Evolutionary conservation across 345 rosid species (phyloP), one percentile per base, ranked within the genome.

Genomic region (Eucalyptus cloeziana): DNA sequence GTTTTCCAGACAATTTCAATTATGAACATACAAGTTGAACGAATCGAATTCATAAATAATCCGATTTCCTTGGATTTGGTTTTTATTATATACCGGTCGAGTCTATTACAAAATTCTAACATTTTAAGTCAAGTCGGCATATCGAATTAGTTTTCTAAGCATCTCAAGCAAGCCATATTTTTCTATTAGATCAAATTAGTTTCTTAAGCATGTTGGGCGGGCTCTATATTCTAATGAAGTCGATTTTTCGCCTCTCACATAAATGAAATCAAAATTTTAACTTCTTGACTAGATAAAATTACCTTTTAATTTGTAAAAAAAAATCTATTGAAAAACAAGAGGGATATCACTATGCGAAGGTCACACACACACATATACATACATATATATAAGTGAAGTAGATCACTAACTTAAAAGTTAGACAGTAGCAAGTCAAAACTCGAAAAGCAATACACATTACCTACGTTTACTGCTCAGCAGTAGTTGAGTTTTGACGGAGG

Each of bases 121-220:
- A 4, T 76, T 76, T 76, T 76, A 37, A 7, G 27, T 76, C 25
- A 40, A 40, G 47, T 76, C 5, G 1, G 25, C 4, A 22, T 56
- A 56, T 56, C 6, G 1, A 40, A 40, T 76, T 10, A 3, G 3
- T 21, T 76, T 76, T 19, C 4, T 11, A 11, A 37, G 81, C 81
- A 10, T 10, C 7, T 33, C 33, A 22, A 22, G 13, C 6, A 12
- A 4, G 80, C 33, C 58, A 52, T 0, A 0, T 8, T 52, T 52
- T 52, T 21, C 58, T 9, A 52, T 1, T 52, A 21, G 58, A 52
- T 52, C 58, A 52, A 37, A 37, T 71, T 19, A 37, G 25, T 19
- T 71, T 71, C 12, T 7, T 11, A 22, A 21, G 16, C 30, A 10
- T 12, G 5, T 76, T 10, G 14, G 45, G 27, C 4, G 7, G 4